Conservation (phyloP, 192 early-diverging fungal genomes). For the Chytriomyces sp. region DNA sequence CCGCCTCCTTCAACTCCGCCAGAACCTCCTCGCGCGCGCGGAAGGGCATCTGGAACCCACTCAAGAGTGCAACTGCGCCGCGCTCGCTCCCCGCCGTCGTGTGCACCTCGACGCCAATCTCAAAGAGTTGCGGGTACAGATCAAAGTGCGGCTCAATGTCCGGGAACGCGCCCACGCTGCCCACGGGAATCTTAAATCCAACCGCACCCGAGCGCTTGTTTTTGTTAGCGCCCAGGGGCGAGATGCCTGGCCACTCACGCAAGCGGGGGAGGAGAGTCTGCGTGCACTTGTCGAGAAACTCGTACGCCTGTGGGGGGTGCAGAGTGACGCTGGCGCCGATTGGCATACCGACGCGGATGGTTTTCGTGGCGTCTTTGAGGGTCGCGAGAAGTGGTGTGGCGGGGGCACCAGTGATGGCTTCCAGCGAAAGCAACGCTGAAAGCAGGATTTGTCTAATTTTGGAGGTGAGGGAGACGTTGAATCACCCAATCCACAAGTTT, state of each 20-base stretch:
- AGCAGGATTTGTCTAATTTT: slow-evolving; percentile 63
- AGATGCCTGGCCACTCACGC: slow-evolving; percentile 86
- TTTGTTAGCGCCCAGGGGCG: slow-evolving; percentile 67
- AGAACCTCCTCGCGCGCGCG: slow-evolving; percentile 33
- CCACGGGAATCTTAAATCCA: slow-evolving; percentile 79
- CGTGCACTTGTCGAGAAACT: slow-evolving; percentile 91
- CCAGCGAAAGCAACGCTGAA: slow-evolving; percentile 87
- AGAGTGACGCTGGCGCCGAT: slow-evolving; percentile 82
- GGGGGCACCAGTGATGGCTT: slow-evolving; percentile 79
- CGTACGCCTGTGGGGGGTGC: slow-evolving; percentile 83
- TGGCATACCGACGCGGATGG: slow-evolving; percentile 91
- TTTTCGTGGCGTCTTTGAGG: slow-evolving; percentile 76
- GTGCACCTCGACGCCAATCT: slow-evolving; percentile 82
- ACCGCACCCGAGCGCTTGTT: slow-evolving; percentile 66
- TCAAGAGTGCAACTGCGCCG: slow-evolving; percentile 78
- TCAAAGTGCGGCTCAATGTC: slow-evolving; percentile 98
- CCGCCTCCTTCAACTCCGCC: slow-evolving; percentile 27
- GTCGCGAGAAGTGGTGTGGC: slow-evolving; percentile 82
- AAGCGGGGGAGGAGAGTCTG: slow-evolving; percentile 94
- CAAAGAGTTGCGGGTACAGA: slow-evolving; percentile 85
- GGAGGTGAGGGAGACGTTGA: slow-evolving; percentile 12
- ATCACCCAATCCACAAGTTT: neutral
- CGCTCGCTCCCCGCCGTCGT: slow-evolving; percentile 80
- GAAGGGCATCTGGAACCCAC: slow-evolving; percentile 90
- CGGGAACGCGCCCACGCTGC: slow-evolving; percentile 88